Base-by-base conservation (phyloP, 2,329 filamentous ascomycete genomes). In the Trematosphaeria pertusa region DNA sequence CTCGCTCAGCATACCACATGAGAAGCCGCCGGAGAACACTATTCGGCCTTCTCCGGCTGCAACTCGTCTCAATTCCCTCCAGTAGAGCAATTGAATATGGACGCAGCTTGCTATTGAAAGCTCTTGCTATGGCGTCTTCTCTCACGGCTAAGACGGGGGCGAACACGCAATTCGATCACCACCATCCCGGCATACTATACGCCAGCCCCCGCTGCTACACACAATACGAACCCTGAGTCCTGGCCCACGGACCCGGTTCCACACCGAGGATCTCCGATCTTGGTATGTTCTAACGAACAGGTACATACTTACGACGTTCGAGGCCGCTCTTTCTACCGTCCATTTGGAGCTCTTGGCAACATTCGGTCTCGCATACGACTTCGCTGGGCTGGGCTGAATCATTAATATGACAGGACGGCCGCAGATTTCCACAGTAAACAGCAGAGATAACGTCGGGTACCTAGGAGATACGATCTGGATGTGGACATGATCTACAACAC, bases 241-340 rank as follows among this genome's bases (percentile, higher is more conserved):
- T 35, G 35, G 39, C 40, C 54, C 54, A 48, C 17, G 31, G 33
- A 54, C 54, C 51, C 11, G 54, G 54, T 52, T 46, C 18, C 32
- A 11, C 19, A 21, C 31, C 26, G 26, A 47, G 14, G 48, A 42
- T 43, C 46, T 50, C 37, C 46, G 46, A 53, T 40, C 50, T 18
- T 42, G 28, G 30, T 33, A 28, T 35, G 12, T 18, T 26, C 12
- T 42, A 34, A 32, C 33, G 31, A 22, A 11, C 31, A 31, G 24
- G 33, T 42, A 32, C 37, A 34, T 45, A 21, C 30, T 42, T 26
- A 32, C 35, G 17, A 37, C 20, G 38, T 22, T 42, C 37, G 37
- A 41, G 33, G 42, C 33, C 32, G 30, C 30, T 10, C 18, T 32
- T 22, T 18, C 14, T n/a, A 41, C 20, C 19, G n/a, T 37, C 33